Conservation (phyloP, 768 basidiomycete species). For the Auricularia cornea region DNA sequence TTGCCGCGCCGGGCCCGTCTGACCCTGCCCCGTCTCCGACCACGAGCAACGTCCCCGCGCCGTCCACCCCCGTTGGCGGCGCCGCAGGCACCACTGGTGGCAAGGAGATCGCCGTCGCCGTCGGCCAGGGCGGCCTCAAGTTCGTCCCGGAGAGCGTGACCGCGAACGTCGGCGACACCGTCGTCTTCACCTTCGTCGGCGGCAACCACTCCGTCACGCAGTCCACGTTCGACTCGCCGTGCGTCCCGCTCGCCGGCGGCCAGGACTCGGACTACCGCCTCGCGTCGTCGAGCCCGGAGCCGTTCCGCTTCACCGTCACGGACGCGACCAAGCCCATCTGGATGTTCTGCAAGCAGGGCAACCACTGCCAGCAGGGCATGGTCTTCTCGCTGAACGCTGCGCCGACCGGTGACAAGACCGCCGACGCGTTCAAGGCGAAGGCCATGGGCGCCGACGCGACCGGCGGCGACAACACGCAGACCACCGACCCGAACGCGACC, state of each 20-base stretch:
- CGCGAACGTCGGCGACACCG: not conserved
- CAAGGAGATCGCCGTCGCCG: not conserved
- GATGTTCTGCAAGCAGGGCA: conserved; percentile 50
- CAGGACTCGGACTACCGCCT: conserved; percentile 49
- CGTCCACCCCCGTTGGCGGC: not conserved
- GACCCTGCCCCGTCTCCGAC: conserved; percentile 20
- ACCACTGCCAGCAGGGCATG: conserved; percentile 36
- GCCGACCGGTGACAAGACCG: conserved; percentile 29
- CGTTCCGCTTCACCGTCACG: conserved; percentile 47
- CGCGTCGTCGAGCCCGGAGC: conserved; percentile 19
- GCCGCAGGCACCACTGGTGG: not conserved
- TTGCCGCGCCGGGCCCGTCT: conserved; percentile 14
- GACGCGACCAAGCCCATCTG: conserved; percentile 41
- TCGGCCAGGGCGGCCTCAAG: conserved; percentile 1
- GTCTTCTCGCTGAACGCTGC: conserved; percentile 50
- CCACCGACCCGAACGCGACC: not conserved
- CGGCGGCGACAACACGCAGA: not conserved
- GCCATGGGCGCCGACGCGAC: conserved; percentile 18
- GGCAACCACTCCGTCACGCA: conserved; percentile 39
- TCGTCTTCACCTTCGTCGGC: not conserved
- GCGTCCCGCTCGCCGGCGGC: conserved; percentile 37
- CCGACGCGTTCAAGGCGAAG: conserved; percentile 26
- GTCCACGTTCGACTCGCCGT: conserved; percentile 48
- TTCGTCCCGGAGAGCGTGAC: conserved; percentile 18
- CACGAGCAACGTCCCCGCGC: not conserved